phyloP scores from a whole-genome alignment of 352 stramenopile genomes.

The Globisporangium canariense region DNA sequence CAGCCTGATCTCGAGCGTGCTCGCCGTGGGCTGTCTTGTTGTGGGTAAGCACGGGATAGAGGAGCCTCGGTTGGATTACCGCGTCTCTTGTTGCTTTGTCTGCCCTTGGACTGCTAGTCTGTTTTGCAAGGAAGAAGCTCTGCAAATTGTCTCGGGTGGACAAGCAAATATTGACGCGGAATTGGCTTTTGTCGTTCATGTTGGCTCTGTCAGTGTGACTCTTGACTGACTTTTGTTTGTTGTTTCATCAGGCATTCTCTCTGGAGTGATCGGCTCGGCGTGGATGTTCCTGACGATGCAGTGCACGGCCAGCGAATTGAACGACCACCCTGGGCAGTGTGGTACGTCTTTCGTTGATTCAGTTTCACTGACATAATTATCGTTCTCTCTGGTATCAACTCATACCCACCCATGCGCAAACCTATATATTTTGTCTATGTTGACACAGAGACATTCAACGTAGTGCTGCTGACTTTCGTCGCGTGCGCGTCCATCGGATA shows the following conservation, averaged over 20 bases:
- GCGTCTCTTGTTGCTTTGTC: background rate
- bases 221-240: background rate
- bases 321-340: slow-evolving; percentile 41
- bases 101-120: background rate
- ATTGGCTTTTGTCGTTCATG: background rate
- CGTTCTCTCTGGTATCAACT: no score
- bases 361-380: background rate
- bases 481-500: slow-evolving; percentile 73
- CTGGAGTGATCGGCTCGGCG: slow-evolving; percentile 64
- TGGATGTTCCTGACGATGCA: slow-evolving; percentile 71
- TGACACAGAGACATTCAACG: slow-evolving; percentile 76
- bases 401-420: no score
- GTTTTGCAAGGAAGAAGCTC: background rate
- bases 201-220: background rate
- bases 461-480: slow-evolving; percentile 75
- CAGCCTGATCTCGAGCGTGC: slow-evolving; percentile 71
- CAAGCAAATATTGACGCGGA: background rate
- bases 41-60: slow-evolving; percentile 43
- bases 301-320: slow-evolving; percentile 52
- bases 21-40: slow-evolving; percentile 69
- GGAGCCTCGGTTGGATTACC: background rate
- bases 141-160: background rate
- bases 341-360: slow-evolving; percentile 36
- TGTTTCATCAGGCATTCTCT: slow-evolving; percentile 48
- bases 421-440: background rate